Evolutionary conservation across 257 asterid genomes (phyloP), one percentile per base, ranked within the genome.

Genomic region (Rhazya stricta): DNA sequence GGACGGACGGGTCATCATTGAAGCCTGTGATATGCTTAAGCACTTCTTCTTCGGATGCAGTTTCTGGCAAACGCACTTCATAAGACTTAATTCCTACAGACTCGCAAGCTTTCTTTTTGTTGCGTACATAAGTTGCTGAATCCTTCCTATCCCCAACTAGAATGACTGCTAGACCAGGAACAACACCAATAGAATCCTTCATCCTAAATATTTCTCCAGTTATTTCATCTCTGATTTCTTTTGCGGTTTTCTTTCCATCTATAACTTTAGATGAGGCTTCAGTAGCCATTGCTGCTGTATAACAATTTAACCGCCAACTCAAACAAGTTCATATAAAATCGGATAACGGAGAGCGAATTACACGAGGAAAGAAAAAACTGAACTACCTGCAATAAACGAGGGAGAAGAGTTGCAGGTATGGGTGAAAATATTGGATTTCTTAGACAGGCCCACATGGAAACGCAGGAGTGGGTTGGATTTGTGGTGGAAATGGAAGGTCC

Each of bases 81-180:
- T 77, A 89, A 1, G 99, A 94, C 76, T 88, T 87, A 76, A 94
- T 92, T 60, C 97, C 95, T 9, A 80, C 97, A 37, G 92, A 74
- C 41, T 89, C 97, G 62, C 99, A 92, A 2, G 99, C 90, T 78
- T 90, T 94, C 81, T 92, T 92, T 83, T 94, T 94, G 86, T 87
- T 94, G 79, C 96, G 97, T 6, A 94, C 99, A 53, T 92, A 94
- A 63, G 96, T 89, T 43, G 97, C 94, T 43, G 99, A 92, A 78
- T 94, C 99, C 79, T 90, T 92, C 87, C 98, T 88, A 66, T 88
- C 99, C 45, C 99, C 97, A 69, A 90, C 97, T 68, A 94, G 88
- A 75, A 94, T 87, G 41, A 94, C 99, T 10, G 99, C 99, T 72
- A 94, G 85, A 71, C 99, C 98, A 63, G 99, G 99, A 71, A 86